These are phyloP conservation scores for Calocybe gangraenosa DNA, from an alignment of 768 basidiomycete genomes.

Conservation along the genomic window DNA sequence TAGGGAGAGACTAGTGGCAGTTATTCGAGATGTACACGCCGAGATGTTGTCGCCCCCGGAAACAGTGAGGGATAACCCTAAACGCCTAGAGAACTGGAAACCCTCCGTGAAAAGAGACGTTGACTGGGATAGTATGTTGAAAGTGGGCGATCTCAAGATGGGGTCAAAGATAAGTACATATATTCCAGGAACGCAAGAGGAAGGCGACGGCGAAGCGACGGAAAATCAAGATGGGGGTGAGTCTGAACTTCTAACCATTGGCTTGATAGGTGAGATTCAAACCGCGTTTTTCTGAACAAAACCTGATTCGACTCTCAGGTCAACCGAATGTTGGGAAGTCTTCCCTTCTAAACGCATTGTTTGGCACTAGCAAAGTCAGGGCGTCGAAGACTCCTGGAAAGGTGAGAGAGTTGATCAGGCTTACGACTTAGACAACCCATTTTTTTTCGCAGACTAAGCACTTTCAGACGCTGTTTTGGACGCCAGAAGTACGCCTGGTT, in stretches of 20 bases:
- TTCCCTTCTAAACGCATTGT: slow-evolving; percentile 86
- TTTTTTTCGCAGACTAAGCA: slow-evolving; percentile 70
- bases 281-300: not conserved
- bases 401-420: slow-evolving; percentile 29
- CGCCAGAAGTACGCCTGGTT: slow-evolving; percentile 78
- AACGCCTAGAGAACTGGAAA: slow-evolving; percentile 56
- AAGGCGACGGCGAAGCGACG: slow-evolving; percentile 22
- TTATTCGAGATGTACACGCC: slow-evolving; percentile 62
- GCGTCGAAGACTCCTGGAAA: slow-evolving; percentile 88
- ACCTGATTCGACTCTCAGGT: slow-evolving; percentile 37
- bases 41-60: slow-evolving; percentile 68
- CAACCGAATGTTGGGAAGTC: slow-evolving; percentile 98
- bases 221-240: slow-evolving; percentile 28
- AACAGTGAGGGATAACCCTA: slow-evolving; percentile 43
- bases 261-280: slow-evolving; percentile 60
- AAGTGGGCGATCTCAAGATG: slow-evolving; percentile 38
- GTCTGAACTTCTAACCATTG: slow-evolving; percentile 69
- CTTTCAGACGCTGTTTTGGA: slow-evolving; percentile 92
- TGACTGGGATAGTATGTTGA: slow-evolving; percentile 68
- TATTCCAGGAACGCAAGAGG: slow-evolving; percentile 25
- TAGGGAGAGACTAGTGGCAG: slow-evolving; percentile 57
- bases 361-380: slow-evolving; percentile 72
- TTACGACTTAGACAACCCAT: not conserved
- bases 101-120: slow-evolving; percentile 60
- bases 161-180: slow-evolving; percentile 41